Conservation (phyloP, 2,329 filamentous ascomycete genomes). For the Amylocarpus encephaloides region DNA sequence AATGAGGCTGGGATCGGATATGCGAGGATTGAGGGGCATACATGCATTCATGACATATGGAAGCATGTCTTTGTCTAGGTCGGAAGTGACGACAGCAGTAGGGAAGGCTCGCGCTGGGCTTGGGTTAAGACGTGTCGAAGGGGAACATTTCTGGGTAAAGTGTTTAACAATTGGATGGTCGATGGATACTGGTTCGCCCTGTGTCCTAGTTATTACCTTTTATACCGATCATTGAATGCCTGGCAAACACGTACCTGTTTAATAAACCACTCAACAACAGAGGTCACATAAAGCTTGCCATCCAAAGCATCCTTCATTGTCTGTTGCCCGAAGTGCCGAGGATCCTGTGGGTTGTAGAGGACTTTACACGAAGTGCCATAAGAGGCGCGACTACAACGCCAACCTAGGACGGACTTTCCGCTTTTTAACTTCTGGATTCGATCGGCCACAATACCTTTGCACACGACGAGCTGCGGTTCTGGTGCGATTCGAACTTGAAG, state of each 20-base stretch:
- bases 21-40: not conserved
- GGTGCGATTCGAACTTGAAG: constrained; percentile 16
- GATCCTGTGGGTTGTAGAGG: constrained; percentile 6
- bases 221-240: not conserved
- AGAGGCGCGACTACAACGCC: constrained; percentile 11
- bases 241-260: constrained; percentile 7
- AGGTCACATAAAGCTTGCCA: constrained; percentile 14
- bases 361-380: constrained; percentile 16
- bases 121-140: constrained; percentile 1
- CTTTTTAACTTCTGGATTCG: constrained; percentile 14
- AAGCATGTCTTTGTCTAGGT: constrained; percentile 10
- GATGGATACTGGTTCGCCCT: constrained; percentile 16
- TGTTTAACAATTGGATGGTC: constrained; percentile 14
- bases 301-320: constrained; percentile 10
- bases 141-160: constrained; percentile 10
- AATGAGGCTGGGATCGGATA: not conserved
- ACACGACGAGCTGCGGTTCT: constrained; percentile 19
- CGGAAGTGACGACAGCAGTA: constrained; percentile 7
- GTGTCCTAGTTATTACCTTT: not conserved
- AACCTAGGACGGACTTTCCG: constrained; percentile 12
- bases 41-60: constrained; percentile 9
- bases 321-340: constrained; percentile 6
- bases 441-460: constrained; percentile 19
- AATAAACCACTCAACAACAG: constrained; percentile 17
- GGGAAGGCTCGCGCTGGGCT: constrained; percentile 9